A percentile compares a stretch with the other conserved stretches of the same genome.
Conservation (phyloP, 2,329 filamentous ascomycete genomes). For the Penicillium sp. region DNA sequence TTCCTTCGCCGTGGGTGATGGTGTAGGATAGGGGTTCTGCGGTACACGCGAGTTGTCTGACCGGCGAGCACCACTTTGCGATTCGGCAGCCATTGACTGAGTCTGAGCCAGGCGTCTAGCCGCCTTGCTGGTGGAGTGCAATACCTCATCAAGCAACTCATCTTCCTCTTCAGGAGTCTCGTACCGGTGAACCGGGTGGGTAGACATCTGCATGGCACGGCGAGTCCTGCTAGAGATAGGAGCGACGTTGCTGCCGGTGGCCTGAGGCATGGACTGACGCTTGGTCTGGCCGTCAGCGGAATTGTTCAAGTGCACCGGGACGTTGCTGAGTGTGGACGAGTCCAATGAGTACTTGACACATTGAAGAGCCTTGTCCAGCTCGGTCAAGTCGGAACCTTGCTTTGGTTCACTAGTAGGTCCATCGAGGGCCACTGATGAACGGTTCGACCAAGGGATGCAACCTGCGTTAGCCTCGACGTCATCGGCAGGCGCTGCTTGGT, state of each 20-base stretch:
- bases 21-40: constrained; percentile 66
- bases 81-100: constrained; percentile 39
- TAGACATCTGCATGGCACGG: constrained; percentile 68
- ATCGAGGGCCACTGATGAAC: constrained; percentile 80
- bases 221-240: constrained; percentile 79
- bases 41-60: constrained; percentile 31
- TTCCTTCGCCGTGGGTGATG: constrained; percentile 76
- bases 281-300: constrained; percentile 33
- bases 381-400: constrained; percentile 55
- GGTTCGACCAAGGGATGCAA: constrained; percentile 83
- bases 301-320: constrained; percentile 39
- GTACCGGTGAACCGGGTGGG: constrained; percentile 76
- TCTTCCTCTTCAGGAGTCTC: constrained; percentile 97
- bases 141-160: constrained; percentile 85
- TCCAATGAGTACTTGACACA: constrained; percentile 61
- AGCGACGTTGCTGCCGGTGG: constrained; percentile 26
- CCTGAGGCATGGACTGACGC: constrained; percentile 43
- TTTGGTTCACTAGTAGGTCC: constrained; percentile 50
- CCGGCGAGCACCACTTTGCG: constrained; percentile 56
- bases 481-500: constrained; percentile 78
- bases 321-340: constrained; percentile 37
- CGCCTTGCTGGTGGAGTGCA: constrained; percentile 73
- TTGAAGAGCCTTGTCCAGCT: constrained; percentile 62
- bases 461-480: constrained; percentile 92
- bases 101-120: constrained; percentile 66